phyloP scores from a whole-genome alignment of 1,284 basidiomycete genomes.

The Cryptococcus sp. region DNA sequence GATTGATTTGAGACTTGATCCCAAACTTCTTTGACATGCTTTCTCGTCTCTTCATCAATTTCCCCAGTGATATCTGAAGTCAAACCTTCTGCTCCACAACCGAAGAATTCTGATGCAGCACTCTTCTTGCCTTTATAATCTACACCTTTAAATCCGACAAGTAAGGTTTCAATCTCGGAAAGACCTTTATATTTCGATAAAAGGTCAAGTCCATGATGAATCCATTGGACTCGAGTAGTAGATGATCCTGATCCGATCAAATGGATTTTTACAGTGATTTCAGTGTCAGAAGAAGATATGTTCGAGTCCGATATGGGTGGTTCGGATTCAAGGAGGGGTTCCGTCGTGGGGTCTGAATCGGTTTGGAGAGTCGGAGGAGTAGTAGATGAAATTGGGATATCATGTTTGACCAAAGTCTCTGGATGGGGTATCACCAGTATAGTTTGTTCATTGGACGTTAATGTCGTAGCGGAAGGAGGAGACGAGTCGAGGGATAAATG shows the following conservation, averaged over 20 bases:
- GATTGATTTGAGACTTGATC: constrained; percentile 5
- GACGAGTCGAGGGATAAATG: constrained; percentile 39
- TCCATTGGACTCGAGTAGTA: constrained; percentile 4
- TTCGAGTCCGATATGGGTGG: neutral
- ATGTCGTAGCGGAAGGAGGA: constrained; percentile 7
- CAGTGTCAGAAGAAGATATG: constrained; percentile 23
- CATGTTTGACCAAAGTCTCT: constrained; percentile 26
- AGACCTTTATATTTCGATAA: constrained; percentile 28
- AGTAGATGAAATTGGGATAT: constrained; percentile 12
- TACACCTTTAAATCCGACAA: constrained; percentile 41
- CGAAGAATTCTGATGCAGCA: constrained; percentile 18
- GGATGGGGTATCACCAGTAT: constrained; percentile 32
- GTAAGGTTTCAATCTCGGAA: constrained; percentile 26
- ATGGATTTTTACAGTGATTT: constrained; percentile 44
- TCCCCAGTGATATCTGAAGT: constrained; percentile 9
- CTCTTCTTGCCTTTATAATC: constrained; percentile 37
- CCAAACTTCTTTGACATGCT: constrained; percentile 18
- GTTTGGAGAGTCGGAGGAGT: neutral
- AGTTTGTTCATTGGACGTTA: neutral
- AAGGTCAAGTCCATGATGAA: constrained; percentile 21
- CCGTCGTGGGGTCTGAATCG: neutral
- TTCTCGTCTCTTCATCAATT: constrained; percentile 3
- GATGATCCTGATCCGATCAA: constrained; percentile 15
- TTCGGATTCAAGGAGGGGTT: neutral
- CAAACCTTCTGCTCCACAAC: constrained; percentile 20